A percentile compares a stretch with the other conserved stretches of the same genome.
Conservation (phyloP, 495 filamentous ascomycete genomes). For the Neurospora africana region DNA sequence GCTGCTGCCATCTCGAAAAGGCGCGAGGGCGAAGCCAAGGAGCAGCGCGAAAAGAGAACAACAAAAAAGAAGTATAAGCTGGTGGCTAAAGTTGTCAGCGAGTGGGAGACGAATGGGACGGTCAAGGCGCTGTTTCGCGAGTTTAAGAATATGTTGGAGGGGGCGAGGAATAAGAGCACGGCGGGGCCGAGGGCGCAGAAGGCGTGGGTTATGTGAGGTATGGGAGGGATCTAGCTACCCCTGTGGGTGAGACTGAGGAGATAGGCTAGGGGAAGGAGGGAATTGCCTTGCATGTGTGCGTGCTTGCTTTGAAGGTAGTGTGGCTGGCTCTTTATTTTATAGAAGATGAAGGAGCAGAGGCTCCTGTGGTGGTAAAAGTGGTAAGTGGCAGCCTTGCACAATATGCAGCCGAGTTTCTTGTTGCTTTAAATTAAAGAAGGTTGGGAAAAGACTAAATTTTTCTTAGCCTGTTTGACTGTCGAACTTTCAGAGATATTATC, state of each 20-base stretch:
- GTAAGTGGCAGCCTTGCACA: neutral
- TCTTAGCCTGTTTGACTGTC: neutral
- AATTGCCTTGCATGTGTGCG: neutral
- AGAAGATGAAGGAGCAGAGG: neutral
- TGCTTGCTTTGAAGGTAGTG: neutral
- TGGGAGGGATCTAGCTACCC: no score
- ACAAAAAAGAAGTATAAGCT: conserved; percentile 41
- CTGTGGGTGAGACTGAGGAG: neutral
- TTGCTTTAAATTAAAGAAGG: neutral
- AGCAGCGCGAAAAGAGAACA: conserved; percentile 28
- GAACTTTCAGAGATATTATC: neutral
- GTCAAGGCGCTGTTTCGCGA: conserved; percentile 23
- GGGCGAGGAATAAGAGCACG: conserved; percentile 24
- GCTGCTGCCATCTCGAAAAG: neutral
- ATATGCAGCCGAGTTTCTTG: neutral
- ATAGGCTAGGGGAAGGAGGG: neutral
- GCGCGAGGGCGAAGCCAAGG: conserved; percentile 22
- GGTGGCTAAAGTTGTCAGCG: conserved; percentile 35
- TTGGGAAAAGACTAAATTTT: neutral
- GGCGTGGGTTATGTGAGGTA: neutral
- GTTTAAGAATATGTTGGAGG: conserved; percentile 27
- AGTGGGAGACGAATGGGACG: conserved; percentile 21
- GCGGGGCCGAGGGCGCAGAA: conserved; percentile 5
- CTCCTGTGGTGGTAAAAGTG: neutral
- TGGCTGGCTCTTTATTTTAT: neutral